These are phyloP conservation scores for Pluteus cervinus DNA, from an alignment of 768 basidiomycete species.

Conservation along the genomic window DNA sequence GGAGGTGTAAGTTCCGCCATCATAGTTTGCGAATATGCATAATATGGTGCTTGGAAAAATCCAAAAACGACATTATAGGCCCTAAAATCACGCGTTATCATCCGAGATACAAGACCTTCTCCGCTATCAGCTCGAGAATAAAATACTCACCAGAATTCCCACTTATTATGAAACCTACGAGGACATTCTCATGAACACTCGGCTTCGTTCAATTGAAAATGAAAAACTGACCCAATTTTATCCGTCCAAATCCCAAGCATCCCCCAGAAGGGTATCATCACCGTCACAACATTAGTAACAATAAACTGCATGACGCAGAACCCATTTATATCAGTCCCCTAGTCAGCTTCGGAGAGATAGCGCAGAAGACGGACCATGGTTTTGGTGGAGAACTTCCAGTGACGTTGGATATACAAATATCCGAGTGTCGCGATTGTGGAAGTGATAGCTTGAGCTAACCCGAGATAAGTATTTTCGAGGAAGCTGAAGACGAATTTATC, in stretches of 20 bases:
- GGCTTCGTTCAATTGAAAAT: too few relatives aligned
- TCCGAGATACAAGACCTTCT: too few relatives aligned
- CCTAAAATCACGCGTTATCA: too few relatives aligned
- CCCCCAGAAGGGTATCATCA: slow-evolving; percentile 80
- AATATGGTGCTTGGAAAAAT: slow-evolving; percentile 83
- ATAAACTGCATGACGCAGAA: slow-evolving; percentile 43
- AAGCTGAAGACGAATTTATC: slow-evolving; percentile 79
- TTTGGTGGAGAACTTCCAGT: slow-evolving; percentile 77
- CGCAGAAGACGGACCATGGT: slow-evolving; percentile 75
- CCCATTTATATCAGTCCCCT: background rate
- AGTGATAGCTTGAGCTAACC: slow-evolving; percentile 68
- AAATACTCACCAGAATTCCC: slow-evolving; percentile 89
- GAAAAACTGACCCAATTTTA: slow-evolving; percentile 52
- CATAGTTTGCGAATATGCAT: slow-evolving; percentile 82
- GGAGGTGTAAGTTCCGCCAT: slow-evolving; percentile 87
- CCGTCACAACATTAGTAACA: slow-evolving; percentile 69
- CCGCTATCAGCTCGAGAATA: too few relatives aligned
- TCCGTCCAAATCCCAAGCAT: slow-evolving; percentile 82
- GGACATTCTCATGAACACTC: too few relatives aligned
- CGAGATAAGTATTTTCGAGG: slow-evolving; percentile 74
- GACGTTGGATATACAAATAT: slow-evolving; percentile 79
- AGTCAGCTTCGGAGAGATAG: background rate
- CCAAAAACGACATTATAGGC: slow-evolving; percentile 78
- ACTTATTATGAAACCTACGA: slow-evolving; percentile 75
- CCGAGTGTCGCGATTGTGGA: slow-evolving; percentile 67